phyloP scores from a whole-genome alignment of 345 rosid species.

The Carallia pectinifolia region DNA sequence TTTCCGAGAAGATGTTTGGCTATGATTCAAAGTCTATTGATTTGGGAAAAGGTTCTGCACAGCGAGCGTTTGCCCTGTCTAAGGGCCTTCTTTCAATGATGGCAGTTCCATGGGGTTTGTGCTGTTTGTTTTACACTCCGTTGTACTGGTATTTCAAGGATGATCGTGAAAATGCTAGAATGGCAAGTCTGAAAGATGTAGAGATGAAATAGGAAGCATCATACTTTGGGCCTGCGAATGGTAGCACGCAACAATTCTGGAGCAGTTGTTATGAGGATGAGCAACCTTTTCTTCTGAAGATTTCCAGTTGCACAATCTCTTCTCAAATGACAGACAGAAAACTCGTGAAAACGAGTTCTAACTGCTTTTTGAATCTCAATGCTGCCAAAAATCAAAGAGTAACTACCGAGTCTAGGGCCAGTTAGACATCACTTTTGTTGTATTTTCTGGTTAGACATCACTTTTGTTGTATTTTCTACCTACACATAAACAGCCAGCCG shows the following conservation, averaged over 20 bases:
- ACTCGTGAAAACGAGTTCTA: background rate
- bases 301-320: background rate
- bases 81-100: constrained; percentile 75
- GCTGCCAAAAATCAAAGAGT: background rate
- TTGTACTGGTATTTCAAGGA: constrained; percentile 34
- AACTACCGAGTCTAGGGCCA: too few species aligned
- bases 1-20: constrained; percentile 78
- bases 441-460: too few species aligned
- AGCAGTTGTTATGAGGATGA: too few species aligned
- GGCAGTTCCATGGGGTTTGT: constrained; percentile 41
- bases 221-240: background rate
- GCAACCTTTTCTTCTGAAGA: background rate
- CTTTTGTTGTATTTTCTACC: too few species aligned
- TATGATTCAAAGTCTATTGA: constrained; percentile 69
- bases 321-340: background rate
- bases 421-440: too few species aligned
- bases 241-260: background rate
- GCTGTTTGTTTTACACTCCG: constrained; percentile 84
- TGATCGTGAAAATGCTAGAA: constrained; percentile 17
- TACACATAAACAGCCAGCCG: too few species aligned
- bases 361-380: background rate
- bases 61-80: constrained; percentile 72
- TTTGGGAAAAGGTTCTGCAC: constrained; percentile 54
- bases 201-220: constrained; percentile 43
- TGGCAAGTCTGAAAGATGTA: constrained; percentile 45